A percentile compares a stretch with the other conserved stretches of the same genome.
Conservation (phyloP, 2,329 filamentous ascomycete species). For the Dothideomycetidae sp. region DNA sequence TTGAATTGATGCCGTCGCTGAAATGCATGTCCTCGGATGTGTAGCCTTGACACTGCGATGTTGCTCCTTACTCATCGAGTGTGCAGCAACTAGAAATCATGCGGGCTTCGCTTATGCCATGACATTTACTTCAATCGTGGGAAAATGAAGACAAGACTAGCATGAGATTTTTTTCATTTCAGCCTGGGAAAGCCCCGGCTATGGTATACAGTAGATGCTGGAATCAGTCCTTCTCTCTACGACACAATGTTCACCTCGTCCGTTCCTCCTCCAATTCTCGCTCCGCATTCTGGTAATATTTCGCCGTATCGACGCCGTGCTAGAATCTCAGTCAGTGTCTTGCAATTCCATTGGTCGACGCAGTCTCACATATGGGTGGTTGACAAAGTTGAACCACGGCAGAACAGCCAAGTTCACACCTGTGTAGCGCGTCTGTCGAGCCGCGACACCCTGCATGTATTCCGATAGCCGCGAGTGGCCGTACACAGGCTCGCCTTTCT, state of each 20-base stretch:
- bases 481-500: slow-evolving; percentile 79
- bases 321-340: slow-evolving; percentile 27
- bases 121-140: too few relatives aligned
- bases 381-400: slow-evolving; percentile 97
- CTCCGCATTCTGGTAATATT: slow-evolving; percentile 95
- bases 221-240: too few relatives aligned
- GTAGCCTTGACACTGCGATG: too few relatives aligned
- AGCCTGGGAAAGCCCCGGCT: too few relatives aligned
- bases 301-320: slow-evolving; percentile 94
- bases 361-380: slow-evolving; percentile 54
- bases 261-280: slow-evolving; percentile 75
- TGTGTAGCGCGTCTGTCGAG: slow-evolving; percentile 83
- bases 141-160: too few relatives aligned
- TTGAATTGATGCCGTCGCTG: too few relatives aligned
- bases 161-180: too few relatives aligned
- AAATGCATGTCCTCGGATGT: too few relatives aligned
- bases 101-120: too few relatives aligned
- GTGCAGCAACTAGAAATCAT: too few relatives aligned
- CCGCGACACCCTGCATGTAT: slow-evolving; percentile 86
- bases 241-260: slow-evolving; percentile 15
- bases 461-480: slow-evolving; percentile 63
- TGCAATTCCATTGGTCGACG: background rate
- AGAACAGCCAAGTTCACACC: slow-evolving; percentile 70
- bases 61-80: too few relatives aligned
- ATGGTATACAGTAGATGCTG: too few relatives aligned